These are phyloP conservation scores for Coemansia sp. DNA, from an alignment of 192 early-diverging fungal species.

Conservation along the genomic window DNA sequence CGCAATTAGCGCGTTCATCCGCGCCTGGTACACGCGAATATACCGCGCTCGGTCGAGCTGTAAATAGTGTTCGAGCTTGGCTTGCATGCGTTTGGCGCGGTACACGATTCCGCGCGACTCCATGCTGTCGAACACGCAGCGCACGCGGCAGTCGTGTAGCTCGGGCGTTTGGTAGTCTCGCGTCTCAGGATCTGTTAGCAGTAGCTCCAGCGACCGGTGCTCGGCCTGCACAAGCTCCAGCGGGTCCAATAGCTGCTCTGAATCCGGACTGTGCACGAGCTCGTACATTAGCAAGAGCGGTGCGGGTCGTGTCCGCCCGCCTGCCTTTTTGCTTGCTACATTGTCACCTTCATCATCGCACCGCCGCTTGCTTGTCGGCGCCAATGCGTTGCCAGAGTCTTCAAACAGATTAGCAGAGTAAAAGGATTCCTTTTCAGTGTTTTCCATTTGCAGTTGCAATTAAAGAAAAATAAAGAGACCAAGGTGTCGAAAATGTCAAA, in stretches of 20 bases:
- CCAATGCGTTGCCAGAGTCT: too few species aligned
- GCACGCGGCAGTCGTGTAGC: conserved; percentile 29
- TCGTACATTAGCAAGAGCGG: conserved; percentile 21
- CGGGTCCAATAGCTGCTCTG: too few species aligned
- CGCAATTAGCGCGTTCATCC: conserved; percentile 16
- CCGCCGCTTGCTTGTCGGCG: too few species aligned
- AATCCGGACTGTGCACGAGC: conserved; percentile 3
- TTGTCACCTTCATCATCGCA: background rate
- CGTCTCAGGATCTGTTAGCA: conserved; percentile 2
- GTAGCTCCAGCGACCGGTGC: conserved; percentile 9
- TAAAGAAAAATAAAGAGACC: too few species aligned
- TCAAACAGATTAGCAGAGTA: too few species aligned
- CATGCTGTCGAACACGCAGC: conserved; percentile 28
- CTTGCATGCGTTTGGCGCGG: conserved; percentile 26
- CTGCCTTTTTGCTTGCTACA: conserved; percentile 8
- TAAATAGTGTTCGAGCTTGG: conserved; percentile 16
- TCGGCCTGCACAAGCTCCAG: background rate
- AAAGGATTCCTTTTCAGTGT: too few species aligned
- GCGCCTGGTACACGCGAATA: conserved; percentile 17
- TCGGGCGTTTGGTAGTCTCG: conserved; percentile 24
- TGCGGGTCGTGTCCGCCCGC: conserved; percentile 21
- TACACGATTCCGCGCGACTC: conserved; percentile 28
- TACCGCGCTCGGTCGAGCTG: conserved; percentile 10
- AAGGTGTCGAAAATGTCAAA: too few species aligned
- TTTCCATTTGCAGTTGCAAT: too few species aligned